These are phyloP conservation scores for Mycena maculata DNA, from an alignment of 768 basidiomycete species.

Conservation along the genomic window DNA sequence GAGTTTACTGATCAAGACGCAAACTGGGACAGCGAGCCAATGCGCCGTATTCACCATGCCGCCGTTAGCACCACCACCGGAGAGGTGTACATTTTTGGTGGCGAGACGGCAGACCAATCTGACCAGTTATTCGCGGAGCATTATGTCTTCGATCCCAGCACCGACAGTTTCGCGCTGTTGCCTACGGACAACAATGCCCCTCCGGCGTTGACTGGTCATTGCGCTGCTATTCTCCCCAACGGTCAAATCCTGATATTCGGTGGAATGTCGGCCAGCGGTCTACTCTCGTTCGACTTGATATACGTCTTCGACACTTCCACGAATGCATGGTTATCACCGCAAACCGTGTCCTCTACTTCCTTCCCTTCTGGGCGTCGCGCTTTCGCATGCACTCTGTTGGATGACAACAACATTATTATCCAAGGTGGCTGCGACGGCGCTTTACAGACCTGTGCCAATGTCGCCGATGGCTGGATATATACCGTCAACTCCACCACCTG, in stretches of 20 bases:
- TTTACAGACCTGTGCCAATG: conserved; percentile 62
- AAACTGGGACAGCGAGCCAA: conserved; percentile 68
- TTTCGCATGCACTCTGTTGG: conserved; percentile 66
- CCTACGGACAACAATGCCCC: conserved; percentile 69
- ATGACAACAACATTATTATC: conserved; percentile 70
- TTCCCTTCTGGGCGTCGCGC: conserved; percentile 71
- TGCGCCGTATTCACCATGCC: conserved; percentile 82
- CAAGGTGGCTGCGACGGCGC: conserved; percentile 80
- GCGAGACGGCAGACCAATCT: conserved; percentile 86
- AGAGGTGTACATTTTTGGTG: conserved; percentile 79
- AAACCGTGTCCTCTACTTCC: conserved; percentile 48
- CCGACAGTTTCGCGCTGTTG: conserved; percentile 64
- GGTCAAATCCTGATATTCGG: conserved; percentile 81
- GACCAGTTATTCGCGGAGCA: conserved; percentile 69
- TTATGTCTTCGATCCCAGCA: conserved; percentile 67
- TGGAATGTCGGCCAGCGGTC: conserved; percentile 64
- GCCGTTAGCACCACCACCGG: conserved; percentile 61
- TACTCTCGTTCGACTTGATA: conserved; percentile 68
- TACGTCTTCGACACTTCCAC: conserved; percentile 73
- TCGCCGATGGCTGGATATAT: conserved; percentile 77
- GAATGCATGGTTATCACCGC: conserved; percentile 62
- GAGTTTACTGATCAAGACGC: conserved; percentile 62
- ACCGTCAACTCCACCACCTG: conserved; percentile 72
- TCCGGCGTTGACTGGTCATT: conserved; percentile 78
- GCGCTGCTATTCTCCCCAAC: conserved; percentile 74